phyloP scores from a whole-genome alignment of 2,329 filamentous ascomycete genomes.

The Diaporthe citrichinensis region DNA sequence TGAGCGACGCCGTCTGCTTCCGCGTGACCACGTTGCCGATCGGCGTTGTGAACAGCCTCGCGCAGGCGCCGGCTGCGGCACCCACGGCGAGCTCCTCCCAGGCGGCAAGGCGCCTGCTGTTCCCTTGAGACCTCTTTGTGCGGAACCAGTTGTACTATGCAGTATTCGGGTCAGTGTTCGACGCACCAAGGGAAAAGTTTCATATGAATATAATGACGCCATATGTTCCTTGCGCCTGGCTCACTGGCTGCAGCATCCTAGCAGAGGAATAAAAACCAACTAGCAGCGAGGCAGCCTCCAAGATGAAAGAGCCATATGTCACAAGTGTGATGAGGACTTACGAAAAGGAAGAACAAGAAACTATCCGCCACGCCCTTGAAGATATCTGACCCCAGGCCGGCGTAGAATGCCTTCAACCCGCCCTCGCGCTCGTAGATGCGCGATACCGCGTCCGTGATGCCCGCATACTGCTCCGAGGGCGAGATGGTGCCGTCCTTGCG shows the following conservation, averaged over 20 bases:
- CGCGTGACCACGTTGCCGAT: constrained; percentile 86
- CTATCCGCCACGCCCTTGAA: constrained; percentile 80
- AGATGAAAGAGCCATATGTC: neutral
- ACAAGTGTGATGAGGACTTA: neutral
- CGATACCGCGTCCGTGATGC: constrained; percentile 76
- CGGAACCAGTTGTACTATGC: constrained; percentile 69
- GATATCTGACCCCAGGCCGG: constrained; percentile 74
- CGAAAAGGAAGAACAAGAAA: constrained; percentile 75
- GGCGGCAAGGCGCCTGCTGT: constrained; percentile 66
- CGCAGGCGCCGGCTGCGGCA: constrained; percentile 79
- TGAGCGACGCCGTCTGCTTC: constrained; percentile 77
- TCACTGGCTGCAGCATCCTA: neutral
- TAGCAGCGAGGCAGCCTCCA: neutral
- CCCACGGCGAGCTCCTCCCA: constrained; percentile 83
- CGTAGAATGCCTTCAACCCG: constrained; percentile 79
- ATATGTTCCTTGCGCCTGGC: neutral
- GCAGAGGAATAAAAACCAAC: constrained; percentile 66
- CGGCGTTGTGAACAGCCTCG: constrained; percentile 83
- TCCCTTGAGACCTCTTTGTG: constrained; percentile 52
- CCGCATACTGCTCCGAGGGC: constrained; percentile 67
- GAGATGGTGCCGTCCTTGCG: constrained; percentile 51
- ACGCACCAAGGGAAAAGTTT: neutral
- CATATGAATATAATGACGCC: too few relatives aligned
- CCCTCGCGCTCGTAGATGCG: constrained; percentile 81
- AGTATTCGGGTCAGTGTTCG: neutral